Percentiles rank a stretch among this genome's conserved stretches.
Conservation (phyloP, 2,329 filamentous ascomycete genomes). For the Stromatinia cepivora region DNA sequence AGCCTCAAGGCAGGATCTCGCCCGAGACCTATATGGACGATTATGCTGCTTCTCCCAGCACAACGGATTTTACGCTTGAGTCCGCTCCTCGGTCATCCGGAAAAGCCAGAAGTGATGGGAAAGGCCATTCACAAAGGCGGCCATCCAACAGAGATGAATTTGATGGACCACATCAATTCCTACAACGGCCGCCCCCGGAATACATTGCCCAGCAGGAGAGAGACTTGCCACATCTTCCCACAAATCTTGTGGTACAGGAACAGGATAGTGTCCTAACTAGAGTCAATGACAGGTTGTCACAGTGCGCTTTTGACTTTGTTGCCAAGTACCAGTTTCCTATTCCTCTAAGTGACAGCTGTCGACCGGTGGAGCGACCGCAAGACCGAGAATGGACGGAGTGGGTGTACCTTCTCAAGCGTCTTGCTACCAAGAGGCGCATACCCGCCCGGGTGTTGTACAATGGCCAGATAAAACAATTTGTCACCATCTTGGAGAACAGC, state of each 20-base stretch:
- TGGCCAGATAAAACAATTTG: slow-evolving; percentile 87
- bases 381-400: slow-evolving; percentile 90
- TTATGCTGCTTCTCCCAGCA: slow-evolving; percentile 55
- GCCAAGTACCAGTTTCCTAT: slow-evolving; percentile 91
- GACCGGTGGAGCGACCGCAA: slow-evolving; percentile 70
- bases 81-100: slow-evolving; percentile 47
- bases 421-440: slow-evolving; percentile 83
- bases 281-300: slow-evolving; percentile 81
- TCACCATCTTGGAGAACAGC: slow-evolving; percentile 84
- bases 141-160: slow-evolving; percentile 86
- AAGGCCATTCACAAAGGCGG: slow-evolving; percentile 54
- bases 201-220: slow-evolving; percentile 75
- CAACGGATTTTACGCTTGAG: slow-evolving; percentile 62
- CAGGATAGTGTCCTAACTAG: slow-evolving; percentile 78
- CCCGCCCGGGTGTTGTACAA: slow-evolving; percentile 83
- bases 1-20: slow-evolving; percentile 40
- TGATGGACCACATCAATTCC: slow-evolving; percentile 80
- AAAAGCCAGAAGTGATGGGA: slow-evolving; percentile 50
- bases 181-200: slow-evolving; percentile 69
- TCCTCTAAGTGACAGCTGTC: slow-evolving; percentile 74
- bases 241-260: slow-evolving; percentile 78
- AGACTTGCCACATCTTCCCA: slow-evolving; percentile 78
- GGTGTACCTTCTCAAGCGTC: slow-evolving; percentile 82
- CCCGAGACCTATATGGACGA: slow-evolving; percentile 41
- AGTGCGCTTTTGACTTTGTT: slow-evolving; percentile 87